Conservation (phyloP, 257 asterid species). For the Plantago elongata region DNA sequence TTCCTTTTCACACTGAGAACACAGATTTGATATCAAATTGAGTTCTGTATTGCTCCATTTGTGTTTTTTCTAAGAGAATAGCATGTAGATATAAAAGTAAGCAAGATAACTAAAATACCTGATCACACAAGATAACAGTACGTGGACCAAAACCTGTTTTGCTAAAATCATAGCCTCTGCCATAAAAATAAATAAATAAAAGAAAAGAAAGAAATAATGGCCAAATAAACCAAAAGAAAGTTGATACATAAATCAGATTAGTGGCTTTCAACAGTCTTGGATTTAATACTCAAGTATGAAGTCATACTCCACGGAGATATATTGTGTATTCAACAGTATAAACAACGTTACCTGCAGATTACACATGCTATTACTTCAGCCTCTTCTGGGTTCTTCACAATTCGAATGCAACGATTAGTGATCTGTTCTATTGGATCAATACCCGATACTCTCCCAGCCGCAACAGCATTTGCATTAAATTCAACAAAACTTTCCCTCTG, state of each 20-base stretch:
- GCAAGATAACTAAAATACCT: constrained; percentile 51
- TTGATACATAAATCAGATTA: constrained; percentile 6
- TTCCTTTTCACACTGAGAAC: constrained; percentile 87
- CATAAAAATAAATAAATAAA: constrained; percentile 1
- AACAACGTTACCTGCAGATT: constrained; percentile 89
- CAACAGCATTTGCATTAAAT: constrained; percentile 78
- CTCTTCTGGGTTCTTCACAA: constrained; percentile 80
- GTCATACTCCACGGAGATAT: constrained; percentile 1
- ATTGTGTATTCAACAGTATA: constrained; percentile 11
- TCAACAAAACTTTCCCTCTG: constrained; percentile 76
- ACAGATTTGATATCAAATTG: constrained; percentile 15
- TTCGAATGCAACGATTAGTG: constrained; percentile 80
- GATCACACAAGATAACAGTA: constrained; percentile 93
- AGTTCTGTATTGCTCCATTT: constrained; percentile 15
- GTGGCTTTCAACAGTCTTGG: constrained; percentile 8
- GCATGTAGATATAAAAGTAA: not conserved
- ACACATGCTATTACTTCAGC: constrained; percentile 94
- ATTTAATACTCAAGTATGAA: constrained; percentile 1
- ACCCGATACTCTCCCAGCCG: constrained; percentile 87
- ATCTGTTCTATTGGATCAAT: constrained; percentile 74
- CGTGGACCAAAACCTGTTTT: constrained; percentile 99
- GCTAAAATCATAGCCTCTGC: constrained; percentile 95
- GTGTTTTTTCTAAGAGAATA: not conserved
- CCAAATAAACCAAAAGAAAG: constrained; percentile 2
- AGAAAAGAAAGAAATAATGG: not conserved